phyloP scores from a whole-genome alignment of 2,329 filamentous ascomycete species.

The Claviceps spartinae region DNA sequence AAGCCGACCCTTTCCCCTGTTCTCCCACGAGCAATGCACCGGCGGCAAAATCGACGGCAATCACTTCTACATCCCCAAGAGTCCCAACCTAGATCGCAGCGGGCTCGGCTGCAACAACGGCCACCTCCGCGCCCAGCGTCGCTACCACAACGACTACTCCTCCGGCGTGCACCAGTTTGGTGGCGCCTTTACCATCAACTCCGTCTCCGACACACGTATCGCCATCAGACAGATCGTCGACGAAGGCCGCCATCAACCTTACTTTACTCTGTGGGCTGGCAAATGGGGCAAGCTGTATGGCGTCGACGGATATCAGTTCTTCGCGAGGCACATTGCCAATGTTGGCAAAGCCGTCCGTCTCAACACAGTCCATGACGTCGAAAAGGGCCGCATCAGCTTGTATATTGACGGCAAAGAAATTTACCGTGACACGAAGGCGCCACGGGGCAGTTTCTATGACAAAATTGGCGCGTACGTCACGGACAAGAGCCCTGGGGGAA shows the following conservation, averaged over 20 bases:
- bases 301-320: slow-evolving; percentile 10
- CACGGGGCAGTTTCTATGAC: slow-evolving; percentile 13
- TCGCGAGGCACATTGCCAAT: slow-evolving; percentile 9
- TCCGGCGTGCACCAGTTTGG: slow-evolving; percentile 12
- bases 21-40: slow-evolving; percentile 7
- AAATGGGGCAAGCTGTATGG: slow-evolving; percentile 10
- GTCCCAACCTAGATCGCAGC: slow-evolving; percentile 9
- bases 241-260: slow-evolving; percentile 8
- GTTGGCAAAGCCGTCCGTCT: slow-evolving; percentile 11
- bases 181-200: slow-evolving; percentile 13
- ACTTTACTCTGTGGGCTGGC: slow-evolving; percentile 12
- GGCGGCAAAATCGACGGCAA: slow-evolving; percentile 9
- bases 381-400: slow-evolving; percentile 9
- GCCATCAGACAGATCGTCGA: slow-evolving; percentile 15
- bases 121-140: slow-evolving; percentile 11
- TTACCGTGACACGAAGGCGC: slow-evolving; percentile 10
- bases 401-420: slow-evolving; percentile 13
- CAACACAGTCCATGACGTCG: slow-evolving; percentile 13
- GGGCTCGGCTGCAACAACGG: slow-evolving; percentile 12
- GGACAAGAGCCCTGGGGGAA: slow-evolving; percentile 9
- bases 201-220: slow-evolving; percentile 10
- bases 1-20: background rate
- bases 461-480: slow-evolving; percentile 15
- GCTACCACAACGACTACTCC: slow-evolving; percentile 11
- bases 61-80: slow-evolving; percentile 9